Evolutionary conservation across 805 yeast genomes (phyloP), one percentile per base, ranked within the genome.

Genomic region (Ogataea zsoltii): DNA sequence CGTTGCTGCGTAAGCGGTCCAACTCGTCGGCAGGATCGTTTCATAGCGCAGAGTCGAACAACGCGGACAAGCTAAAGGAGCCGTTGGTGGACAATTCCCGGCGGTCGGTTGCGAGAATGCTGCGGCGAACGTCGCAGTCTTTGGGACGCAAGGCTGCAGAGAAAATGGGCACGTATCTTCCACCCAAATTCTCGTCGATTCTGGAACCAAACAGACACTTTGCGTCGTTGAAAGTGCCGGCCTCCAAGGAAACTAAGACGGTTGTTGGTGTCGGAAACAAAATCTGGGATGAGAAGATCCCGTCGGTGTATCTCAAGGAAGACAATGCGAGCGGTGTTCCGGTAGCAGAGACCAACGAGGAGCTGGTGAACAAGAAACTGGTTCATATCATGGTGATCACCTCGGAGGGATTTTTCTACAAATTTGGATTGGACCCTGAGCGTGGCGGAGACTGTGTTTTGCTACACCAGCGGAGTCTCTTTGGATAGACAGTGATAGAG

Each of bases 381-480:
- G 60, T 75, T 4, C 81, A 82, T 56, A 84, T 89, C 3, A 75
- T 84, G 55, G 96, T 92, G 16, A 85, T 91, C 4, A 88, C 96
- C 0, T 80, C 92, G 0, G 96, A 88, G 45, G 99, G 98, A 0
- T 78, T 76, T 52, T 85, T 87, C 55, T 90, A 86, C 62, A 89
- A 84, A 38, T 92, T 88, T 65, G 88, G 90, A 0, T 70, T 94
- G 41, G 94, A 89, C 59, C 83, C 94, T 0, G 95, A 84, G 49
- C 68, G 91, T 43, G 98, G 98, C 1, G 99, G 99, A 2, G 99
- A 94, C 62, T 94, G 99, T 67, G 80, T 85, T 26, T 67, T 89
- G 43, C 70, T 89, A 37, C 80, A 83, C 49, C 96, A 88, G 58
- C 39, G 53, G 17, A 57, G 60, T 36, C 48, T 63, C 19, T 48